A percentile compares a stretch with the other conserved stretches of the same genome.
Conservation (phyloP, 352 stramenopile genomes). For the Pelagophyceae sp. region DNA sequence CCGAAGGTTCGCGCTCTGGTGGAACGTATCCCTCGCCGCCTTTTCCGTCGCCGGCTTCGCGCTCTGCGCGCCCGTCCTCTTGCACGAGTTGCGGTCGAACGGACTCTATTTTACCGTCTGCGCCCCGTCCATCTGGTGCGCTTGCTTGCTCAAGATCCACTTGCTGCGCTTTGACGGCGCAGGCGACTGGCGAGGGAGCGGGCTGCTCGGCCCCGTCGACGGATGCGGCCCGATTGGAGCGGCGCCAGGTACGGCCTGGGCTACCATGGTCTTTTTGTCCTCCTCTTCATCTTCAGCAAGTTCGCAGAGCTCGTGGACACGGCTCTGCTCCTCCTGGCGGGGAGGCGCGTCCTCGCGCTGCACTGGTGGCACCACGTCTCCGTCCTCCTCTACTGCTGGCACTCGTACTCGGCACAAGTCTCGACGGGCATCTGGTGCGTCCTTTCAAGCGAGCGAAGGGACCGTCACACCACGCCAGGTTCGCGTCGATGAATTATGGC, state of each 20-base stretch:
- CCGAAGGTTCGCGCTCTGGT: slow-evolving; percentile 56
- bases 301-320: slow-evolving; percentile 63
- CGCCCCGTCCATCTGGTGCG: background rate
- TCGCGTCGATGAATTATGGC: slow-evolving; percentile 94
- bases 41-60: slow-evolving; percentile 69
- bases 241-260: slow-evolving; percentile 34
- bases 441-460: too few species aligned
- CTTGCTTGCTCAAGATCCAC: too few species aligned
- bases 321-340: slow-evolving; percentile 91
- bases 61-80: slow-evolving; percentile 63
- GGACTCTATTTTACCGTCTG: slow-evolving; percentile 60
- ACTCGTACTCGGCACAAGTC: slow-evolving; percentile 80
- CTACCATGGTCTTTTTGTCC: slow-evolving; percentile 26
- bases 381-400: slow-evolving; percentile 93
- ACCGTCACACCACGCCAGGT: too few species aligned
- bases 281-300: slow-evolving; percentile 32
- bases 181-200: too few species aligned
- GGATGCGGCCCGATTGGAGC: too few species aligned
- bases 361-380: slow-evolving; percentile 98
- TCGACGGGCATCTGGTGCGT: slow-evolving; percentile 82
- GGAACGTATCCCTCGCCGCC: slow-evolving; percentile 59
- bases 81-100: slow-evolving; percentile 62
- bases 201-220: too few species aligned
- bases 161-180: too few species aligned
- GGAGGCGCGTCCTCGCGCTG: slow-evolving; percentile 91